Percentiles rank a stretch among this genome's conserved stretches.
Conservation (phyloP, 768 basidiomycete genomes). For the Agrocybe pediades region DNA sequence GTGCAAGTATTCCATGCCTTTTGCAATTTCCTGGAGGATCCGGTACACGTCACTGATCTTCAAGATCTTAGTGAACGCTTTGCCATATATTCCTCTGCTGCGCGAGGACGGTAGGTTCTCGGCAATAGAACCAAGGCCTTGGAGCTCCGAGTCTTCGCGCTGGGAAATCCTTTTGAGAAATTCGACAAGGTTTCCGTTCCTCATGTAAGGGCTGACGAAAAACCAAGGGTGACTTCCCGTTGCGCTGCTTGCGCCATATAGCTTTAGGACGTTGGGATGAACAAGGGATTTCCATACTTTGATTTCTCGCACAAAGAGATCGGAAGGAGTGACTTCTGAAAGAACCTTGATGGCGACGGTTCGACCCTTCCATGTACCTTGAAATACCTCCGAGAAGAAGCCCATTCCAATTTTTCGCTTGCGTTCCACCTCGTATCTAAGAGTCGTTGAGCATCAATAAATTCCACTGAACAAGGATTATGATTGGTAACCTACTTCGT, state of each 20-base stretch:
- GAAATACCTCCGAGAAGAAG: constrained; percentile 73
- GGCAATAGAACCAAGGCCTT: constrained; percentile 14
- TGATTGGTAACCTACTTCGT: constrained; percentile 42
- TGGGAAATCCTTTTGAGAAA: constrained; percentile 46
- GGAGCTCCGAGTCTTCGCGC: constrained; percentile 18
- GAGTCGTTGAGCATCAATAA: not conserved
- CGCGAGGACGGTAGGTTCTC: constrained; percentile 19
- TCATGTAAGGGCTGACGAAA: constrained; percentile 71
- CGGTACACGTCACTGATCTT: constrained; percentile 50
- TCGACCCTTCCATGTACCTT: constrained; percentile 65
- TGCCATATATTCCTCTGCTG: constrained; percentile 19
- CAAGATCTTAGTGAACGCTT: constrained; percentile 12
- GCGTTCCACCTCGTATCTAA: constrained; percentile 68
- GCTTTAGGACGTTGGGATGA: constrained; percentile 67
- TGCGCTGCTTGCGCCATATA: constrained; percentile 75
- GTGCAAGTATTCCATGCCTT: constrained; percentile 85
- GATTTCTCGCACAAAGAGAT: constrained; percentile 68
- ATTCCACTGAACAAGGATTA: not conserved
- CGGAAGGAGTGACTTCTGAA: constrained; percentile 55
- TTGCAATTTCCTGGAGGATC: constrained; percentile 73
- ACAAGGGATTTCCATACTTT: constrained; percentile 66
- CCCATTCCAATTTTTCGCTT: constrained; percentile 68
- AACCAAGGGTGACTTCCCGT: constrained; percentile 70
- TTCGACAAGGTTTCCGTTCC: constrained; percentile 59
- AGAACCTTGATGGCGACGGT: constrained; percentile 73